phyloP scores from a whole-genome alignment of 1,284 basidiomycete genomes.

The Kwoniella shivajii region DNA sequence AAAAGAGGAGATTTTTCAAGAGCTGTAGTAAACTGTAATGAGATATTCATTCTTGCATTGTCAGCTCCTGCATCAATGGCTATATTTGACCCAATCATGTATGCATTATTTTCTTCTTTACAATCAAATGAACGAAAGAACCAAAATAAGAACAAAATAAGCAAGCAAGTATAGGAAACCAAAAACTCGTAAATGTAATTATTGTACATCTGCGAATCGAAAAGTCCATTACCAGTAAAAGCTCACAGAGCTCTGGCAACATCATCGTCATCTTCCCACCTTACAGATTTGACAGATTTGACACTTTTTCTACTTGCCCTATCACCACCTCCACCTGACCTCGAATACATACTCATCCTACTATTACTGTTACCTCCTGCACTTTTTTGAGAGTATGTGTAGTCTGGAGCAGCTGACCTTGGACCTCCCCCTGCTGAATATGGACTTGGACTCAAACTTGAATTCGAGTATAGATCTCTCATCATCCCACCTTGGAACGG shows the following conservation, averaged over 20 bases:
- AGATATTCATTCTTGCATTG: neutral
- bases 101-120: neutral
- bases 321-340: neutral
- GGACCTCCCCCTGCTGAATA: no score
- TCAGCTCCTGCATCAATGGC: no score
- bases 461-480: neutral
- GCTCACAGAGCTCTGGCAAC: slow-evolving; percentile 13
- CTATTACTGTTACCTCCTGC: neutral
- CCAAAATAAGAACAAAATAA: no score
- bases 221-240: neutral
- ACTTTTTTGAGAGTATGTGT: slow-evolving; percentile 6
- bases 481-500: neutral
- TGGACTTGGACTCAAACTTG: no score
- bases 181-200: no score
- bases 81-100: no score
- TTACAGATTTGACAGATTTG: slow-evolving; percentile 20
- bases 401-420: neutral
- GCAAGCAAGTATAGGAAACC: no score
- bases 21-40: neutral
- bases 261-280: slow-evolving; percentile 9
- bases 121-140: neutral
- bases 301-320: slow-evolving; percentile 16
- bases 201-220: no score
- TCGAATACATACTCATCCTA: neutral
- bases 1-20: neutral